Evolutionary conservation across 352 stramenopile genomes (phyloP).

Genomic region (Pythium oligandrum): DNA sequence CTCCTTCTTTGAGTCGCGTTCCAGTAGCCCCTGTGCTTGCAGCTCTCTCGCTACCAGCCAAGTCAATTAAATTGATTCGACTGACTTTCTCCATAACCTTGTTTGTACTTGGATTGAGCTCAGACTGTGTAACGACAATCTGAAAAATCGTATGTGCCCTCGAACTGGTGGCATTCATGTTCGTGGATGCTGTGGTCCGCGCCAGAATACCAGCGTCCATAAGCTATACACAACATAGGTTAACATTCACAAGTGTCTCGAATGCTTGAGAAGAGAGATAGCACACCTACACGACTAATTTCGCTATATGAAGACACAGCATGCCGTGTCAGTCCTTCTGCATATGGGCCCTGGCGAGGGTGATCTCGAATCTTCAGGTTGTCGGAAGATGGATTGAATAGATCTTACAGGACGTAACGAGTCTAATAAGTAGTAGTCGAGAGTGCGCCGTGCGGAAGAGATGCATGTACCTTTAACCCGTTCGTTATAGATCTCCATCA

Average conservation of each 20-base stretch:
- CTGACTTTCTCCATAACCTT: slow-evolving; percentile 84
- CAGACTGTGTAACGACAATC: slow-evolving; percentile 79
- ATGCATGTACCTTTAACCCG: slow-evolving; percentile 61
- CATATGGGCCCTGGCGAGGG: slow-evolving; percentile 78
- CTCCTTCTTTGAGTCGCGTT: slow-evolving; percentile 88
- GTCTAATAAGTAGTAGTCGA: background rate
- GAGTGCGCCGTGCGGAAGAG: background rate
- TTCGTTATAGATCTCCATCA: slow-evolving; percentile 91
- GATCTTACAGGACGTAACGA: slow-evolving; percentile 24
- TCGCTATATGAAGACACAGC: slow-evolving; percentile 80
- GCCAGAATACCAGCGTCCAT: slow-evolving; percentile 85
- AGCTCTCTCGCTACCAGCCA: slow-evolving; percentile 89
- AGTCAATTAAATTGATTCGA: slow-evolving; percentile 88
- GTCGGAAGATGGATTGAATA: slow-evolving; percentile 80
- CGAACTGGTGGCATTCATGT: slow-evolving; percentile 86
- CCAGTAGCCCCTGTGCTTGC: slow-evolving; percentile 88
- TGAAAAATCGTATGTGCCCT: slow-evolving; percentile 82
- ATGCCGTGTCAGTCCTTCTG: slow-evolving; percentile 71
- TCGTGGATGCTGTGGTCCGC: slow-evolving; percentile 78
- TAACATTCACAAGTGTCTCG: background rate
- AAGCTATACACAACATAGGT: slow-evolving; percentile 25
- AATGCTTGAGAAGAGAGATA: background rate
- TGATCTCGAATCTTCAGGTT: slow-evolving; percentile 89
- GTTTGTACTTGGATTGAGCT: slow-evolving; percentile 57
- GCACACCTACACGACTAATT: slow-evolving; percentile 46